A percentile compares a stretch with the other conserved stretches of the same genome.
These are phyloP conservation scores for Diophrys sp. DNA, from an alignment of 73 alveolate genomes.

Conservation along the genomic window DNA sequence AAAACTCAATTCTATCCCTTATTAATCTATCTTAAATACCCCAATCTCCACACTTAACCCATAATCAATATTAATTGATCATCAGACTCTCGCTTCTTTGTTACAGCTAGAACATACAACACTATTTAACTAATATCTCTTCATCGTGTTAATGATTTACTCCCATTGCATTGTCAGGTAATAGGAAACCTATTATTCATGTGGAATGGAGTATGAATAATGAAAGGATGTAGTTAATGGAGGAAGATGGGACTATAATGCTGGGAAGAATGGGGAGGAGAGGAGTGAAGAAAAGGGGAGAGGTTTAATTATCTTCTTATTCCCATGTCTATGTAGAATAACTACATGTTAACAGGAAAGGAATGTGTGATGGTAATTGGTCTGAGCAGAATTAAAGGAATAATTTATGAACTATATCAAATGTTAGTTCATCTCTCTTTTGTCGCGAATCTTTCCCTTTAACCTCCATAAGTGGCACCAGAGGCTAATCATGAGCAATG, in stretches of 20 bases:
- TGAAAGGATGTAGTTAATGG: conserved; percentile 74
- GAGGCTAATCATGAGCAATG: no score
- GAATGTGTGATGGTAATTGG: conserved; percentile 85
- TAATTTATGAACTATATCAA: no score
- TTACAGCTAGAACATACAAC: conserved; percentile 86
- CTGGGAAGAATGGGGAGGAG: conserved; percentile 92
- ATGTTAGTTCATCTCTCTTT: no score
- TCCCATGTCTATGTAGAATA: no score
- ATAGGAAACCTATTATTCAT: conserved; percentile 77
- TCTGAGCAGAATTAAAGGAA: no score
- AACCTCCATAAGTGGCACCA: no score
- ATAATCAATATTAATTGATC: conserved; percentile 88
- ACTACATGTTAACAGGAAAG: conserved; percentile 6
- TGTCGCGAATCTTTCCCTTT: no score
- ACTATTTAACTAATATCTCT: conserved; percentile 83
- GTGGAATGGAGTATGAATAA: conserved; percentile 80
- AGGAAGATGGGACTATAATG: conserved; percentile 83
- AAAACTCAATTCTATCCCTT: no score
- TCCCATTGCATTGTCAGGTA: conserved; percentile 89
- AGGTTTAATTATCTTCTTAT: no score
- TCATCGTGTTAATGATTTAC: conserved; percentile 77
- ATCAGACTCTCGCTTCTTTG: conserved; percentile 85
- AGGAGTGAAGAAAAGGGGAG: conserved; percentile 68
- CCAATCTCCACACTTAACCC: conserved; percentile 78
- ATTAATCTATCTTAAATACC: conserved; percentile 72